Evolutionary conservation across 2,329 filamentous ascomycete species (phyloP).

Genomic region (Aspergillus luchuensis): DNA sequence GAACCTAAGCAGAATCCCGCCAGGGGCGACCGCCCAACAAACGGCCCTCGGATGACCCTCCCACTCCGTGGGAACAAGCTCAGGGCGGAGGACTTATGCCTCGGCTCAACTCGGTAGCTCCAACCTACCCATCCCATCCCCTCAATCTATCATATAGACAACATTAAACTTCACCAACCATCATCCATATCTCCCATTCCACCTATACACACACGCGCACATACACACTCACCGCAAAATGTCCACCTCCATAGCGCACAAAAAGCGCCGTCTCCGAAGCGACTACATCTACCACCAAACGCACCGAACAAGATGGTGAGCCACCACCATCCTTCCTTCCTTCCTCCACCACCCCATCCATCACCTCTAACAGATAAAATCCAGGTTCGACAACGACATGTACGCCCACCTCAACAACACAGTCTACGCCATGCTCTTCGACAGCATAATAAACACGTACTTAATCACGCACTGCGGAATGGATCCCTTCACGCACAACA

Average conservation of each 20-base stretch:
- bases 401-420: constrained; percentile 93
- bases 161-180: too few species aligned
- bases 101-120: too few species aligned
- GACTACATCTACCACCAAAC: constrained; percentile 80
- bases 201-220: background rate
- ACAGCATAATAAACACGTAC: constrained; percentile 87
- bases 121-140: too few species aligned
- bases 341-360: background rate
- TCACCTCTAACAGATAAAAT: background rate
- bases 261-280: constrained; percentile 60
- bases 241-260: constrained; percentile 49
- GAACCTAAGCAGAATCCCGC: too few species aligned
- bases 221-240: constrained; percentile 15
- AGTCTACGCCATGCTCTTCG: constrained; percentile 83
- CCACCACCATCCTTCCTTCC: constrained; percentile 16
- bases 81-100: too few species aligned
- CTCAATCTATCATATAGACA: too few species aligned
- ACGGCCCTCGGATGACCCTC: too few species aligned
- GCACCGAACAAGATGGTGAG: constrained; percentile 82
- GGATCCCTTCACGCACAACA: constrained; percentile 60
- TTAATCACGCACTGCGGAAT: constrained; percentile 77
- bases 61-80: too few species aligned
- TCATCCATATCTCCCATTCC: too few species aligned
- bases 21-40: too few species aligned
- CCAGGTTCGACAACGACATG: constrained; percentile 90